phyloP scores from a whole-genome alignment of 192 early-diverging fungal genomes.

The Backusella macrospora region DNA sequence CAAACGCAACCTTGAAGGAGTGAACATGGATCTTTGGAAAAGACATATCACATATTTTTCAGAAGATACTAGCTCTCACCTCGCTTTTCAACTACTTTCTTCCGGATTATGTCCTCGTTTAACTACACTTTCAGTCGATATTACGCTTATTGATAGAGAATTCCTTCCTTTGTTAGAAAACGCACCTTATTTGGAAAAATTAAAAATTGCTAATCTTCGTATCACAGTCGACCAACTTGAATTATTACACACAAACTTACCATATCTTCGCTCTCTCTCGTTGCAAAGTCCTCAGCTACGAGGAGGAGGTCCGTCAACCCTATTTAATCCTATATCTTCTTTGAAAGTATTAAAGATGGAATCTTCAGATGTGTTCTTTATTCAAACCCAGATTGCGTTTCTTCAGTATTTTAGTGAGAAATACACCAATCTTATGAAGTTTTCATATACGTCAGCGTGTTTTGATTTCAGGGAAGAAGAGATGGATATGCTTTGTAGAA shows the following conservation, averaged over 20 bases:
- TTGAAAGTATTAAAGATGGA: neutral
- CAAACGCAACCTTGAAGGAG: neutral
- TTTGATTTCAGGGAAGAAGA: constrained; percentile 8
- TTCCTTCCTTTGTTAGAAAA: neutral
- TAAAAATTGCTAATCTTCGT: constrained; percentile 12
- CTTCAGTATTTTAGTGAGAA: neutral
- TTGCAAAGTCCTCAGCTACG: neutral
- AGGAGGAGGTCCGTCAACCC: neutral
- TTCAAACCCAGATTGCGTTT: neutral
- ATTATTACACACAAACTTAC: neutral
- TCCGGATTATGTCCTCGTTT: neutral
- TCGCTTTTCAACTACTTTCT: neutral
- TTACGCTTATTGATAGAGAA: neutral
- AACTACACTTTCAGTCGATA: constrained; percentile 2
- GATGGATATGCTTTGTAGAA: neutral
- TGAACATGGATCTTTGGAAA: neutral
- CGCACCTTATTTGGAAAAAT: constrained; percentile 10
- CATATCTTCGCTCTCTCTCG: neutral
- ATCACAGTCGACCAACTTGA: neutral
- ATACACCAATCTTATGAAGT: neutral
- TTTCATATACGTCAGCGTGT: neutral
- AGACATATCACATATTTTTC: neutral
- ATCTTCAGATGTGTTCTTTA: neutral
- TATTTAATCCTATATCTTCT: neutral
- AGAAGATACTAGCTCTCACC: neutral